Base-by-base conservation (phyloP, 805 yeast species). In the Scheffersomyces spartinae region DNA sequence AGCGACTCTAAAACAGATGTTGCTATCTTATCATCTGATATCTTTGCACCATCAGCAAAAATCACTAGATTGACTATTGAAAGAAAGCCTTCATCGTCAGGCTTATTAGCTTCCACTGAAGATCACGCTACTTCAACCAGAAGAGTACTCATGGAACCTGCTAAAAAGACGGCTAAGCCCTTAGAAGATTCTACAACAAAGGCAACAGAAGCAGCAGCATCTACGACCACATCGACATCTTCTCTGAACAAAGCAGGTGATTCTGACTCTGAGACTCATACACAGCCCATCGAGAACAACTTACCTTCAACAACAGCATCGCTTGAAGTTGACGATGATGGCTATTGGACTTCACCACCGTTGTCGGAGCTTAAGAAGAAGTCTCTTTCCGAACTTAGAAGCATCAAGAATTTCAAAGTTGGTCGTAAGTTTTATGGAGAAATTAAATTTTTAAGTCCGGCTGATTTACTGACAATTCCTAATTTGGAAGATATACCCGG, bases 271-370 rank as follows among this genome's bases (percentile, higher is more conserved):
- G n/a, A n/a, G n/a, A n/a, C n/a, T n/a, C n/a, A n/a, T n/a, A n/a
- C n/a, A n/a, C n/a, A n/a, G n/a, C n/a, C n/a, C n/a, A n/a, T n/a
- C n/a, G n/a, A n/a, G n/a, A n/a, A n/a, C n/a, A n/a, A n/a, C n/a
- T n/a, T n/a, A n/a, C n/a, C n/a, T n/a, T n/a, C n/a, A n/a, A n/a
- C n/a, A n/a, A n/a, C n/a, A n/a, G n/a, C n/a, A n/a, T n/a, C 19
- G 9, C 36, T 58, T 22, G 57, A 67, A 21, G 61, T 62, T 15
- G 71, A 77, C 26, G 74, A 73, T 9, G 70, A 79, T 25, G 95
- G 86, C 5, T 91, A 86, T 53, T 91, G 91, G 82, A 77, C 75
- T 27, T 70, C 81, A 5, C 98, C 98, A 10, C 61, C 84, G 3
- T 43, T 77, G 19, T 68, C 73, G 4, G 74, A 74, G 25, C 55